Conservation (phyloP, 805 yeast genomes). For the Lachancea sp. region DNA sequence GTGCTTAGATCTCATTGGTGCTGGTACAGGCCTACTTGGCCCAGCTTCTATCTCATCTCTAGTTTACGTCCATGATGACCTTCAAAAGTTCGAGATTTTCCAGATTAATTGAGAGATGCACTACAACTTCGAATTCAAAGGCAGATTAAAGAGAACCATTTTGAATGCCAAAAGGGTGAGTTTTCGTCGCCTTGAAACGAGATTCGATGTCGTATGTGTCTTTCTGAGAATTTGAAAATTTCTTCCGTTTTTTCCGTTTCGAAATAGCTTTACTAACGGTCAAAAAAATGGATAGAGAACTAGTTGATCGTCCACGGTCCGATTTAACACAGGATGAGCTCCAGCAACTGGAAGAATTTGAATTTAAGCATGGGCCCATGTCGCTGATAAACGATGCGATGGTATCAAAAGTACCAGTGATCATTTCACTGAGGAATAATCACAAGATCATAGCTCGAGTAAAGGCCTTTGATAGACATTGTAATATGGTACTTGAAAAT, state of each 20-base stretch:
- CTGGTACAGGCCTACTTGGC: too few relatives aligned
- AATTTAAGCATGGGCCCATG: slow-evolving; percentile 86
- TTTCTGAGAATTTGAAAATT: neutral
- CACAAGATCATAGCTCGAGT: slow-evolving; percentile 87
- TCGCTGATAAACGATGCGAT: slow-evolving; percentile 81
- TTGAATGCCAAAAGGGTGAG: neutral
- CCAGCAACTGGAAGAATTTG: slow-evolving; percentile 79
- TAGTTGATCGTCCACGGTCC: slow-evolving; percentile 57
- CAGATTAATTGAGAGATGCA: neutral
- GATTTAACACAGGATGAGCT: slow-evolving; percentile 78
- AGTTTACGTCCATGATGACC: neutral
- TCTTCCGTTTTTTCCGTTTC: neutral
- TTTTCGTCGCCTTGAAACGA: neutral
- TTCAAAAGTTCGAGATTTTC: neutral
- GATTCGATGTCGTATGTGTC: slow-evolving; percentile 5
- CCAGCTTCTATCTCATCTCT: neutral
- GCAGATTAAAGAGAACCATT: neutral
- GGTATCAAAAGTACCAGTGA: slow-evolving; percentile 63
- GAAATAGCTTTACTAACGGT: slow-evolving; percentile 2
- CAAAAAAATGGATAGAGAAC: slow-evolving; percentile 1
- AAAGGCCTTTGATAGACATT: slow-evolving; percentile 92
- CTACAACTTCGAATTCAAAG: neutral
- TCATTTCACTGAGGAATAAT: slow-evolving; percentile 86
- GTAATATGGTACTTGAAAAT: slow-evolving; percentile 86
- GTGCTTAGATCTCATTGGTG: slow-evolving; percentile 43